Evolutionary conservation across 2,329 filamentous ascomycete species (phyloP), one percentile per base, ranked within the genome.

Genomic region (Rhynchosporium graminicola): DNA sequence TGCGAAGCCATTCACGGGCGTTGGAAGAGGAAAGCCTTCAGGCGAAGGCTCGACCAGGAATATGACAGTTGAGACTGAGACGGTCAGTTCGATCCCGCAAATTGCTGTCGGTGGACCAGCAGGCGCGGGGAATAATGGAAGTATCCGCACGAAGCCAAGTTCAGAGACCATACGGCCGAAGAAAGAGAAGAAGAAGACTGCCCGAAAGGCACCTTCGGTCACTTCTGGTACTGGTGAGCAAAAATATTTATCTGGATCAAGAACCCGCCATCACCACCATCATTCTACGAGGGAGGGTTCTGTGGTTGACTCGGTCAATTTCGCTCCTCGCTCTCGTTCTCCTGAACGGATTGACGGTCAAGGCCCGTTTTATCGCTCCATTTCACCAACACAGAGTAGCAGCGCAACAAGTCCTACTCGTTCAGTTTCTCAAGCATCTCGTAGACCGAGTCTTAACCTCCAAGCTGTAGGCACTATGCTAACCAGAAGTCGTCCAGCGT

Each of bases 21-120:
- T 87, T 60, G 78, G 81, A 61, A 91, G 92, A 73, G 81, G 84
- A 40, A 91, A 93, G 74, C 80, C 85, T 33, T 74, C 78, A 10
- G 79, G 82, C 57, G 91, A 96, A 73, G 87, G 87, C n/a, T 89
- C 90, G 42, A 83, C 88, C 62, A 87, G 89, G 73, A 95, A 91
- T 71, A 97, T 99, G 92, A 98, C 92, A 9, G 94, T 98, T 13
- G 95, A 99, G 78, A 97, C 95, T 0, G 95, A 99, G 76, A 96
- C 93, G 0, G 95, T 99, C 43, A 89, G 87, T 48, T 96, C 93
- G 3, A 90, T 97, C 60, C 92, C 93, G 10, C 93, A 96, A 72
- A 84, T 93, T 33, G 86, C 89, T 9, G 80, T 97, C 40, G 85
- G 85, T n/a, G 86, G 87, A 26, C 81, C 83, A 20, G 85, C 85